These are phyloP conservation scores for Mycena floridula DNA, from an alignment of 768 basidiomycete species.

Conservation along the genomic window DNA sequence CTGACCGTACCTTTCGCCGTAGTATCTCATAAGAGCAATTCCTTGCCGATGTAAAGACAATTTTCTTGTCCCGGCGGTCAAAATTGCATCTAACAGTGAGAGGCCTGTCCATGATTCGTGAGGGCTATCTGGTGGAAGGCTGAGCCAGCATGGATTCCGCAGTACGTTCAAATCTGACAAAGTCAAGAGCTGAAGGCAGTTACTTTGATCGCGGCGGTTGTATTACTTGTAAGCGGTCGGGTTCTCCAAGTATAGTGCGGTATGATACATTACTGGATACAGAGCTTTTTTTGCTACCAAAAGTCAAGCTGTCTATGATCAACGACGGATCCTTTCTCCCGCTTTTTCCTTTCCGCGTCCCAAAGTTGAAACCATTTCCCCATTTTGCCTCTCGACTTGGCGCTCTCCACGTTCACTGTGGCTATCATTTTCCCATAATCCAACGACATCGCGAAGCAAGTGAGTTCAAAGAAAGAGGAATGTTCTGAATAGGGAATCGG, in stretches of 20 bases:
- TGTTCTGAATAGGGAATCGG: slow-evolving; percentile 94
- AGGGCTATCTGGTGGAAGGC: too few species aligned
- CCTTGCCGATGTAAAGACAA: slow-evolving; percentile 73
- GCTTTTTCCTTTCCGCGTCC: slow-evolving; percentile 73
- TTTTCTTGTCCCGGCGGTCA: slow-evolving; percentile 66
- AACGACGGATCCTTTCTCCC: slow-evolving; percentile 29
- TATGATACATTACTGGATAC: too few species aligned
- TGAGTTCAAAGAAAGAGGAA: slow-evolving; percentile 91
- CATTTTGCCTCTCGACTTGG: slow-evolving; percentile 77
- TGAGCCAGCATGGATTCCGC: too few species aligned
- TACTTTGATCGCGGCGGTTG: too few species aligned
- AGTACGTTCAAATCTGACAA: too few species aligned
- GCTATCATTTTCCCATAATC: slow-evolving; percentile 89
- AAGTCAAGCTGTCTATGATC: slow-evolving; percentile 40
- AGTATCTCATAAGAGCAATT: slow-evolving; percentile 76
- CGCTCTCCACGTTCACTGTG: slow-evolving; percentile 84
- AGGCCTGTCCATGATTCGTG: slow-evolving; percentile 70
- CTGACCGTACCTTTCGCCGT: slow-evolving; percentile 56
- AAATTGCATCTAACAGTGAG: slow-evolving; percentile 82
- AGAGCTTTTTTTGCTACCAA: slow-evolving; percentile 39
- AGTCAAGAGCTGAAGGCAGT: too few species aligned
- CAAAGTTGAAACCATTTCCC: slow-evolving; percentile 83
- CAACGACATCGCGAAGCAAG: slow-evolving; percentile 88
- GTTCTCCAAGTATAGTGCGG: too few species aligned
- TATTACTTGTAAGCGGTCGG: too few species aligned